Evolutionary conservation across 1,139 yeast species (phyloP).

Genomic region (Chernovozyma aurita): DNA sequence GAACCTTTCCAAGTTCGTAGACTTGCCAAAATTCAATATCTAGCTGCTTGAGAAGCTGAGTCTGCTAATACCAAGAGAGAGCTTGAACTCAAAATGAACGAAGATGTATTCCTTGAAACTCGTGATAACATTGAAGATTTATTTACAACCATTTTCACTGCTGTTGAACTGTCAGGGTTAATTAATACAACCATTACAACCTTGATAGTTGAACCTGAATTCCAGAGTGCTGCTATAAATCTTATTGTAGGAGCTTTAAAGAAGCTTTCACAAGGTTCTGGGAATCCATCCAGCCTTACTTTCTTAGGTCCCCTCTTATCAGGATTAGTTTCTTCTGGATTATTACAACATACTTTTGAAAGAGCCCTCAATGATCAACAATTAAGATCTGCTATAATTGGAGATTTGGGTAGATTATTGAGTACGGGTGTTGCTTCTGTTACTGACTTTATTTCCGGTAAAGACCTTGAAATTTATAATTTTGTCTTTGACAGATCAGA

Average conservation of each 20-base stretch:
- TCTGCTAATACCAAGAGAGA: slow-evolving; percentile 1
- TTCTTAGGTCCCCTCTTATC: slow-evolving; percentile 20
- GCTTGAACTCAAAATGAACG: background rate
- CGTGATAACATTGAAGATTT: slow-evolving; percentile 34
- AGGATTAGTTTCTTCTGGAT: slow-evolving; percentile 22
- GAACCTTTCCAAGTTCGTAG: slow-evolving; percentile 1
- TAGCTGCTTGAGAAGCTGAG: slow-evolving; percentile 4
- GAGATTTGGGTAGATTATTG: slow-evolving; percentile 18
- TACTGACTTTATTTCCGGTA: slow-evolving; percentile 15
- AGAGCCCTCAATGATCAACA: slow-evolving; percentile 24
- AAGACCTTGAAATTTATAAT: slow-evolving; percentile 9
- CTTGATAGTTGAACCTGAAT: slow-evolving; percentile 23
- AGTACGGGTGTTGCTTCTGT: slow-evolving; percentile 11
- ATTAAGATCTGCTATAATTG: slow-evolving; percentile 21
- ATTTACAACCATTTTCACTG: slow-evolving; percentile 26
- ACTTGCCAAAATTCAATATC: background rate
- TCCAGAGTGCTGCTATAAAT: slow-evolving; percentile 24
- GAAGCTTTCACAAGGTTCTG: slow-evolving; percentile 17
- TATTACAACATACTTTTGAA: slow-evolving; percentile 21
- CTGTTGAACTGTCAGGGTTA: slow-evolving; percentile 28
- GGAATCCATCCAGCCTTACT: slow-evolving; percentile 16
- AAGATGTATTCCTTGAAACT: slow-evolving; percentile 11
- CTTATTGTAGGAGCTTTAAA: slow-evolving; percentile 23
- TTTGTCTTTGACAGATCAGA: slow-evolving; percentile 1
- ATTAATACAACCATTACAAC: slow-evolving; percentile 22